Percentiles rank a stretch among this genome's conserved stretches.
These are phyloP conservation scores for Holtermannia corniformis DNA, from an alignment of 768 basidiomycete species.

Conservation along the genomic window DNA sequence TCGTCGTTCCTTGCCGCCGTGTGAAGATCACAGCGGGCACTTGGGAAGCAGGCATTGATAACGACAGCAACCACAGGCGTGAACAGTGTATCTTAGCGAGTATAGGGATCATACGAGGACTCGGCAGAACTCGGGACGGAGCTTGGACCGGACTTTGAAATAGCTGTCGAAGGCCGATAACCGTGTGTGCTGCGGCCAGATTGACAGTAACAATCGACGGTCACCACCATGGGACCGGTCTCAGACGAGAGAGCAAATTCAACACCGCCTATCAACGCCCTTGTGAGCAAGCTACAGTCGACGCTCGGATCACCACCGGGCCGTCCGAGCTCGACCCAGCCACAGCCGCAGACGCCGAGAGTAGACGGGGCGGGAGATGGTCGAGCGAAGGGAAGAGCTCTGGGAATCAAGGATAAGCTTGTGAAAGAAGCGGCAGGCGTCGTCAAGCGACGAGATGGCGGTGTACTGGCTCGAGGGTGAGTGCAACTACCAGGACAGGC, in stretches of 20 bases:
- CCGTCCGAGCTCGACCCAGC: not conserved
- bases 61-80: no score
- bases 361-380: not conserved
- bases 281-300: not conserved
- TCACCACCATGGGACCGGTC: no score
- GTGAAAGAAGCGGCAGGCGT: constrained; percentile 34
- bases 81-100: no score
- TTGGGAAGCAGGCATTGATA: no score
- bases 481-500: constrained; percentile 1
- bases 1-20: no score
- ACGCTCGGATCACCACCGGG: not conserved
- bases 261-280: not conserved
- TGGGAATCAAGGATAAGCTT: constrained; percentile 32
- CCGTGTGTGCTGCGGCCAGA: no score
- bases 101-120: no score
- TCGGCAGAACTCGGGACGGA: no score
- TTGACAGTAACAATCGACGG: no score
- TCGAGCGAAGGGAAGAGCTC: constrained; percentile 8
- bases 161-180: no score
- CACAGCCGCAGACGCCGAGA: not conserved
- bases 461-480: constrained; percentile 38
- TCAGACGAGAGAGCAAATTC: not conserved
- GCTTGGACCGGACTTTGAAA: no score
- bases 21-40: no score
- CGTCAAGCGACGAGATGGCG: constrained; percentile 36